Evolutionary conservation across 441 rosid species (phyloP).

Genomic region (Croton laevigatus): DNA sequence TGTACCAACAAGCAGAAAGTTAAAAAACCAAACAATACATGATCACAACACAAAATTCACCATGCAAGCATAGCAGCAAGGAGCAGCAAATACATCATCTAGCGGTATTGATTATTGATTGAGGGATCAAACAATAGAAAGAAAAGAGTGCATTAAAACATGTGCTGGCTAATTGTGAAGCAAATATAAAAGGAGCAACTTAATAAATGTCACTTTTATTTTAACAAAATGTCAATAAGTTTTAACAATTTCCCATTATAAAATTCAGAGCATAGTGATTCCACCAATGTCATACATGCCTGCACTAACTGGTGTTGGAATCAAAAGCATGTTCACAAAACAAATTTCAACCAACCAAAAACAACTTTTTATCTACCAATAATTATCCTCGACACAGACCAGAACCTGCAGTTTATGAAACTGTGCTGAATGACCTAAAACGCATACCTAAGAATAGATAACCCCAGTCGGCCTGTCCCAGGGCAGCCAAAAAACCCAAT

Average conservation of each 20-base stretch:
- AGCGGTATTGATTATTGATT: background rate
- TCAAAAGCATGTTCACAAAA: background rate
- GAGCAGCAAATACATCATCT: background rate
- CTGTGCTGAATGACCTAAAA: background rate
- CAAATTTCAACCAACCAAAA: background rate
- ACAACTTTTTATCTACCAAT: background rate
- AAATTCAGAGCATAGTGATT: background rate
- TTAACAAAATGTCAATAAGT: too few relatives aligned
- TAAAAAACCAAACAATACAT: constrained; percentile 1
- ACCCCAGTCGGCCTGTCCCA: background rate
- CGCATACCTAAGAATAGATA: background rate
- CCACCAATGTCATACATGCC: background rate
- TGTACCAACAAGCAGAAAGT: constrained; percentile 27
- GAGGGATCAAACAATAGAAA: background rate
- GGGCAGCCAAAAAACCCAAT: background rate
- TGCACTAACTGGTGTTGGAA: background rate
- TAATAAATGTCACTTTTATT: too few relatives aligned
- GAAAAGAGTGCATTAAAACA: background rate
- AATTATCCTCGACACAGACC: background rate
- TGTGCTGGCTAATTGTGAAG: background rate
- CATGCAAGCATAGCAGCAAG: background rate
- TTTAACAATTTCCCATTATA: too few relatives aligned
- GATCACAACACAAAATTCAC: background rate
- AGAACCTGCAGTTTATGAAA: background rate
- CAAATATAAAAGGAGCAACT: too few relatives aligned